Percentiles rank a stretch among this genome's conserved stretches.
phyloP scores from a whole-genome alignment of 2,329 filamentous ascomycete species.

The Rosellinia necatrix region DNA sequence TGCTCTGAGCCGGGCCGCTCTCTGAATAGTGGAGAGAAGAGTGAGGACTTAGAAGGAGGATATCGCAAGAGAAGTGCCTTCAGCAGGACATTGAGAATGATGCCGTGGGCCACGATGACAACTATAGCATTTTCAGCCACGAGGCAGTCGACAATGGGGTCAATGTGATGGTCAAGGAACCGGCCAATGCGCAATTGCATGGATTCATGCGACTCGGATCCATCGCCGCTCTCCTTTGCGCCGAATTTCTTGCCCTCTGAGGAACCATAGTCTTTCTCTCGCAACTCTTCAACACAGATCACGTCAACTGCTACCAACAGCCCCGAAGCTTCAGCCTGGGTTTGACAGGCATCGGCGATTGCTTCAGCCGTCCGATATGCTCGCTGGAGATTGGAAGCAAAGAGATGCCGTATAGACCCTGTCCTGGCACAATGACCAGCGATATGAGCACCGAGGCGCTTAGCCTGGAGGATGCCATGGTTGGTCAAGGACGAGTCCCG shows the following conservation, averaged over 20 bases:
- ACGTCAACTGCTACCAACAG: conserved; percentile 39
- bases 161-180: conserved; percentile 70
- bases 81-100: conserved; percentile 75
- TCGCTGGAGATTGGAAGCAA: conserved; percentile 77
- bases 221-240: conserved; percentile 48
- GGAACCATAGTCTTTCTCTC: conserved; percentile 76
- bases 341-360: conserved; percentile 60
- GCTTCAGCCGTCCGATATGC: conserved; percentile 73
- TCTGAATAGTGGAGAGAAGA: conserved; percentile 11
- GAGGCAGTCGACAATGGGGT: conserved; percentile 55
- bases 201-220: conserved; percentile 66
- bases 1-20: conserved; percentile 27
- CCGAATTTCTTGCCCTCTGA: conserved; percentile 68
- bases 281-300: conserved; percentile 54
- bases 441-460: conserved; percentile 69
- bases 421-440: conserved; percentile 37
- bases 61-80: conserved; percentile 63
- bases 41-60: conserved; percentile 30
- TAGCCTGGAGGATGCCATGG: conserved; percentile 81
- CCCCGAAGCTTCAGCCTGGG: not conserved
- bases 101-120: conserved; percentile 80
- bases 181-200: conserved; percentile 67
- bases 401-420: conserved; percentile 63
- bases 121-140: conserved; percentile 48
- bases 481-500: conserved; percentile 81